Evolutionary conservation across 192 early-diverging fungal genomes (phyloP).

Genomic region (Coemansia sp.): DNA sequence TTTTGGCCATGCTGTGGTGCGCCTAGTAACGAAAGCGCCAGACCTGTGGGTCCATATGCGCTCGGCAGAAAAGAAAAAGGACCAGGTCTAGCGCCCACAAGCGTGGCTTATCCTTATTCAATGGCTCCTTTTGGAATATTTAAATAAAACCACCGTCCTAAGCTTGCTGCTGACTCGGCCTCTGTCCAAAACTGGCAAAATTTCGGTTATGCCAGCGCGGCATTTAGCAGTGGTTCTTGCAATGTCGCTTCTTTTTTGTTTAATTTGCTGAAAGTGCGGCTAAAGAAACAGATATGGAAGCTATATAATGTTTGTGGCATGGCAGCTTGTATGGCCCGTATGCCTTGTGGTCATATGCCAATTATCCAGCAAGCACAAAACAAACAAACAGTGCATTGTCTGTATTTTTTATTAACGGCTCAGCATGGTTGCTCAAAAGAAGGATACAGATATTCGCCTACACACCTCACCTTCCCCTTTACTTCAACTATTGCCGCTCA

Average conservation of each 20-base stretch:
- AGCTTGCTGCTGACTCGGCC: not conserved
- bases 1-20: not conserved
- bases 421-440: not conserved
- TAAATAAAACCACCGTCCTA: not conserved
- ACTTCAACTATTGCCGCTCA: not conserved
- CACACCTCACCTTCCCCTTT: not conserved
- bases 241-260: no score
- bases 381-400: not conserved
- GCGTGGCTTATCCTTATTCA: not conserved
- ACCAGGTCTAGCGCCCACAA: not conserved
- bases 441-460: no score
- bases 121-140: not conserved
- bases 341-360: not conserved
- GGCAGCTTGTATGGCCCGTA: not conserved
- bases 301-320: not conserved
- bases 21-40: not conserved
- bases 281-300: no score
- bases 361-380: not conserved
- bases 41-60: not conserved
- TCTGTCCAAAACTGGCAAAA: no score
- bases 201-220: not conserved
- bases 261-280: no score
- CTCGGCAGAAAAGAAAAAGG: not conserved
- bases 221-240: not conserved
- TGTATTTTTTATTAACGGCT: not conserved